Base-by-base conservation (phyloP, 345 rosid genomes). In the Eucalyptus albens region DNA sequence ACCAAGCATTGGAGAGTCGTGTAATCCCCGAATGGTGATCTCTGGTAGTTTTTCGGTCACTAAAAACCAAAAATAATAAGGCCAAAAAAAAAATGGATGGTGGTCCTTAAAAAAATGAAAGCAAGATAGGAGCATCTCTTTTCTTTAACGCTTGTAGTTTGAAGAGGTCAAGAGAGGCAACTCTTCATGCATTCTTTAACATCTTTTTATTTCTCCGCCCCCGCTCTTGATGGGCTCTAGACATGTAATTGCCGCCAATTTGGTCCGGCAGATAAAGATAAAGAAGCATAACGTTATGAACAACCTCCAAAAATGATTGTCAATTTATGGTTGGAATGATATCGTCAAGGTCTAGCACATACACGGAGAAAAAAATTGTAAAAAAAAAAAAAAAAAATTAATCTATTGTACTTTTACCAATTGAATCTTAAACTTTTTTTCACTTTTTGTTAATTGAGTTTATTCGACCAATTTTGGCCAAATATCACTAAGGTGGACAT, bases 41-140 rank as follows among this genome's bases (percentile, higher is more conserved):
- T 47, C 4, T 4, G 0, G 11, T 1, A 13, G 1, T 47, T 47
- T 4, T 47, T 47, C 1, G 5, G 4, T 47, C 49, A 47, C 49
- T 2, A 45, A 45, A 45, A 9, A 45, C 8, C 2, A 47, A 11
- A 49, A 49, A 47, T 47, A 53, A 53, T 53, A 53, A 2, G 10
- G 24, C 59, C 5, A 2, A 19, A 55, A 55, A 50, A 50, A 55
- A 67, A n/a, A 16, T 5, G 26, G 44, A 72, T 17, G 26, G 40
- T 72, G 82, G 44, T 10, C 82, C 24, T 42, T 17, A 33, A 72
- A 42, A 69, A 72, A 33, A 33, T 9, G 26, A 69, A 69, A 69
- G 26, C 47, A 72, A 72, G 45, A 33, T 11, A 77, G 47, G 83
- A 77, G 47, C 83, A 77, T 40, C 47, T 77, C 29, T 3, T 40